A percentile compares a stretch with the other conserved stretches of the same genome.
Conservation (phyloP, 768 basidiomycete species). For the Leccinum truebloodii region DNA sequence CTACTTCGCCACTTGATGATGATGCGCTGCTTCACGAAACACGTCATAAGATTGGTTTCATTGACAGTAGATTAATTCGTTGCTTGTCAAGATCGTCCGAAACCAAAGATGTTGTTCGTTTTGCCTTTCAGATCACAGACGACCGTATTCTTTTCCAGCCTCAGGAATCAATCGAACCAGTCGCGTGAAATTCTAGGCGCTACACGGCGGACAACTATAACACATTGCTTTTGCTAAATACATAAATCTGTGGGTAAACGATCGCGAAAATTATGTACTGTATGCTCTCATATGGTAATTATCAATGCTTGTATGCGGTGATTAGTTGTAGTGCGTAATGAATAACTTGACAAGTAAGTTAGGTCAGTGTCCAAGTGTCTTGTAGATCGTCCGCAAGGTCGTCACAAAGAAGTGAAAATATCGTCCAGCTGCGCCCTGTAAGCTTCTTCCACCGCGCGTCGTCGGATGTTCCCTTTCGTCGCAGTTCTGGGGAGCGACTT, state of each 20-base stretch:
- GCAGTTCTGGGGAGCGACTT: conserved; percentile 74
- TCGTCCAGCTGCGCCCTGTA: conserved; percentile 59
- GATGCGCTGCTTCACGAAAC: conserved; percentile 18
- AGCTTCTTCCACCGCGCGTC: conserved; percentile 70
- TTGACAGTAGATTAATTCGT: conserved; percentile 21
- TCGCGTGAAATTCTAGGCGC: not conserved
- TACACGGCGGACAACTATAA: conserved; percentile 1
- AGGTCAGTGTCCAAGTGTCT: conserved; percentile 4
- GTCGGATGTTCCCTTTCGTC: conserved; percentile 81
- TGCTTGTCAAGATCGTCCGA: conserved; percentile 34
- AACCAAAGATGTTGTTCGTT: conserved; percentile 17
- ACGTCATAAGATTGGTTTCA: conserved; percentile 21
- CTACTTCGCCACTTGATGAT: conserved; percentile 17
- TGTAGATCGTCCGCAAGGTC: conserved; percentile 5
- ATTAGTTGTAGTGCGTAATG: conserved; percentile 3
- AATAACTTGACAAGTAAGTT: conserved; percentile 23
- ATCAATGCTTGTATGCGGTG: conserved; percentile 10
- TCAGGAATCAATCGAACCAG: not conserved
- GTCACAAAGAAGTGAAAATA: conserved; percentile 44
- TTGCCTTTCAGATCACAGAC: conserved; percentile 27
- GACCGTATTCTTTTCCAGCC: conserved; percentile 17
- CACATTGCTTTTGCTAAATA: conserved; percentile 7
- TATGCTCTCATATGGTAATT: conserved; percentile 19
- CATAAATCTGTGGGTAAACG: not conserved
- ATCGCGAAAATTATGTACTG: conserved; percentile 12